Conservation (phyloP, 495 filamentous ascomycete species). For the Penicillium bovifimosum region DNA sequence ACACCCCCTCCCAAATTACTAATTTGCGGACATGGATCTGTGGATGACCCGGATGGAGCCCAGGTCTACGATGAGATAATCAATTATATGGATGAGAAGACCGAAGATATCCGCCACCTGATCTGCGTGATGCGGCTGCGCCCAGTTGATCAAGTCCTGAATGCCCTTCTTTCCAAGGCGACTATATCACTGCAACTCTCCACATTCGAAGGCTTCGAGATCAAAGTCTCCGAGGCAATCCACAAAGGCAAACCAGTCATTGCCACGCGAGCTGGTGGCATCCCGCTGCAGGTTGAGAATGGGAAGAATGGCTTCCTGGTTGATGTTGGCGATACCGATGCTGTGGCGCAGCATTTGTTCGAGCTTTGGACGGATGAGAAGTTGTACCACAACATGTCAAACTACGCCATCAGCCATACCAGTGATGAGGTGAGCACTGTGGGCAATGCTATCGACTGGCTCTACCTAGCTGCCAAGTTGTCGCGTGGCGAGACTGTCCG, state of each 20-base stretch:
- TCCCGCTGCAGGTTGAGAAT: conserved; percentile 74
- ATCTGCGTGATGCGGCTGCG: conserved; percentile 74
- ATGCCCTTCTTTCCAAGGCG: conserved; percentile 70
- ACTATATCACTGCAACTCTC: conserved; percentile 74
- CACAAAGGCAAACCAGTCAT: conserved; percentile 83
- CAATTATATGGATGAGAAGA: conserved; percentile 53
- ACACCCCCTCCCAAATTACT: conserved; percentile 64
- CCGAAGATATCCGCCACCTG: conserved; percentile 46
- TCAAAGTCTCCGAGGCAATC: conserved; percentile 83
- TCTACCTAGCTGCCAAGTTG: conserved; percentile 66
- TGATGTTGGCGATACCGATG: conserved; percentile 62
- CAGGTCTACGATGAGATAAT: conserved; percentile 69
- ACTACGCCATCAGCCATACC: conserved; percentile 59
- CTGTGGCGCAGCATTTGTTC: conserved; percentile 65
- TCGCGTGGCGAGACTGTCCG: conserved; percentile 42
- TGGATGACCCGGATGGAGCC: conserved; percentile 79
- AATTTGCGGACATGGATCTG: conserved; percentile 73
- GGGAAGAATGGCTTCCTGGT: conserved; percentile 74
- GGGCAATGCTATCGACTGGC: conserved; percentile 72
- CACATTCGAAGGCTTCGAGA: conserved; percentile 81
- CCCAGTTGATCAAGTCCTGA: conserved; percentile 76
- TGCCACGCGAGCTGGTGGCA: conserved; percentile 71
- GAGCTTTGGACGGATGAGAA: conserved; percentile 62
- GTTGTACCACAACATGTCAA: conserved; percentile 60
- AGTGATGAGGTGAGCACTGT: conserved; percentile 82